Evolutionary conservation across 257 asterid species (phyloP).

Genomic region (Capsicum baccatum): DNA sequence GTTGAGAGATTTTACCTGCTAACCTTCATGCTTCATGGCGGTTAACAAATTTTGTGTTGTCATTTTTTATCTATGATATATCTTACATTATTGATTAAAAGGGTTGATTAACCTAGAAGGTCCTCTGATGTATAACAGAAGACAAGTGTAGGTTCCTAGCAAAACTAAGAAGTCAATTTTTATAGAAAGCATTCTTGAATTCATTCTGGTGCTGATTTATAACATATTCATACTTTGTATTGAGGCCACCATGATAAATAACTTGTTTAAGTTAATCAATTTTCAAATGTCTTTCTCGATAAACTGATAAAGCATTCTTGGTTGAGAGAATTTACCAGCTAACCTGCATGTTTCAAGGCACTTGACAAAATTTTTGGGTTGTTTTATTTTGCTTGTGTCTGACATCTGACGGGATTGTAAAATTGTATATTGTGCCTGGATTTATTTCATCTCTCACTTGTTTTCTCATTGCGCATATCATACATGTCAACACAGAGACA

Average conservation of each 20-base stretch:
- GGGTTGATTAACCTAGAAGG: neutral
- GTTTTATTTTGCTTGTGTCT: conserved; percentile 3
- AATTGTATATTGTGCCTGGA: neutral
- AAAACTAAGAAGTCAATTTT: neutral
- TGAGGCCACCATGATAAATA: neutral
- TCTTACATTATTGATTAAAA: neutral
- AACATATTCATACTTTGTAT: neutral
- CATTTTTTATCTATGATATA: neutral
- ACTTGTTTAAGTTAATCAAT: neutral
- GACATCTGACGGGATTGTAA: neutral
- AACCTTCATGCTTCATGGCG: neutral
- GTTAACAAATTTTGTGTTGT: neutral
- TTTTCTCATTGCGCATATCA: neutral
- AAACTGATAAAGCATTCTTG: neutral
- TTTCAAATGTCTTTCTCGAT: neutral
- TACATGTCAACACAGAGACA: neutral
- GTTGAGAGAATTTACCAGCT: neutral
- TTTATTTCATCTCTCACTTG: neutral
- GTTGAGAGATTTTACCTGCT: conserved; percentile 1
- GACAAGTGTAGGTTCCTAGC: conserved; percentile 24
- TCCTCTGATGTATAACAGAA: neutral
- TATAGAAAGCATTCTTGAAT: conserved; percentile 8
- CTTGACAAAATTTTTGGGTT: neutral
- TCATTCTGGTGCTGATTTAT: conserved; percentile 6
- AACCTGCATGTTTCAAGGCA: neutral